Evolutionary conservation across 768 basidiomycete species (phyloP).

Genomic region (Tulasnella sp.): DNA sequence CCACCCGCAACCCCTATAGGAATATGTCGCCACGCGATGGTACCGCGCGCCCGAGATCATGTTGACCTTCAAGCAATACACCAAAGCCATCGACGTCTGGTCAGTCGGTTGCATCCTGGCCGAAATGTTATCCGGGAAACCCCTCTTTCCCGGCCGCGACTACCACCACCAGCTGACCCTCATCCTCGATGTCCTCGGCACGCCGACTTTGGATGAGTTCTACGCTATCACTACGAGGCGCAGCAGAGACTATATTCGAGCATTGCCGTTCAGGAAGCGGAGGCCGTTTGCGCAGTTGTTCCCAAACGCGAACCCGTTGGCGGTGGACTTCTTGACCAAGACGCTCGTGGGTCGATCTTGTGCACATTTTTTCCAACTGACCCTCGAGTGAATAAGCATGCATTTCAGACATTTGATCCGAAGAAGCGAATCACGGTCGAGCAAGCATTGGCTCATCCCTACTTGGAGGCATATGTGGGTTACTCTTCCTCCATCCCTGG

Average conservation of each 20-base stretch:
- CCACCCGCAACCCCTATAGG: constrained; percentile 45
- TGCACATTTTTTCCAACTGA: not conserved
- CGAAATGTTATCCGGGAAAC: constrained; percentile 86
- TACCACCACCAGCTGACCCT: constrained; percentile 91
- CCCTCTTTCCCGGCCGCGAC: constrained; percentile 90
- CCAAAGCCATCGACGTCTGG: constrained; percentile 38
- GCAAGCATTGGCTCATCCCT: constrained; percentile 88
- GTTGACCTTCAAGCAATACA: constrained; percentile 37
- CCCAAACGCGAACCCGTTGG: constrained; percentile 61
- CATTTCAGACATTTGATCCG: constrained; percentile 83
- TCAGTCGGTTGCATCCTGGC: constrained; percentile 39
- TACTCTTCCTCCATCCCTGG: not conserved
- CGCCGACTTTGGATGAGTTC: constrained; percentile 84
- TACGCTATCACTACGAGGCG: constrained; percentile 77
- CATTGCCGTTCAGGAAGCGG: constrained; percentile 76
- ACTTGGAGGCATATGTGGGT: constrained; percentile 83
- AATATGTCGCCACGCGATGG: constrained; percentile 93
- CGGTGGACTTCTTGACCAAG: constrained; percentile 67
- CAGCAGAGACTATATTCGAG: constrained; percentile 79
- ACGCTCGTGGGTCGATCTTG: constrained; percentile 48
- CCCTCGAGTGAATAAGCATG: not conserved
- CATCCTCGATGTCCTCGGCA: constrained; percentile 90
- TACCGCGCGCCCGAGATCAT: constrained; percentile 41
- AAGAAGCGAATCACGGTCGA: constrained; percentile 94
- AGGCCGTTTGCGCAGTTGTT: constrained; percentile 59